phyloP scores from a whole-genome alignment of 306 rosid genomes.

The Quercus aquifolioides region DNA sequence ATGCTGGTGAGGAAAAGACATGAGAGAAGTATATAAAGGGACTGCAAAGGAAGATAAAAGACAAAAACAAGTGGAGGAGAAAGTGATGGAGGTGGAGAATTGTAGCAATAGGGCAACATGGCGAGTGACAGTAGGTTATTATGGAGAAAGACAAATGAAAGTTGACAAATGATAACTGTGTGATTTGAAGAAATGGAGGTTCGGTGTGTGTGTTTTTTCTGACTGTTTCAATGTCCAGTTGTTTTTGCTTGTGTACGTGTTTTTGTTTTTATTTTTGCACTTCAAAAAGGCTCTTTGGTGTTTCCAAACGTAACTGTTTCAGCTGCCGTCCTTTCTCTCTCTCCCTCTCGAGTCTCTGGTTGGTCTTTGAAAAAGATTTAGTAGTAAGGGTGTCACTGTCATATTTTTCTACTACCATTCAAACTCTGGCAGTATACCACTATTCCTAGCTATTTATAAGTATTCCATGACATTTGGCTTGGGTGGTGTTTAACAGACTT shows the following conservation, averaged over 20 bases:
- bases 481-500: too few species aligned
- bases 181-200: neutral
- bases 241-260: neutral
- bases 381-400: too few species aligned
- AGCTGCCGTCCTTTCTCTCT: constrained; percentile 26
- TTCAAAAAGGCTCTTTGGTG: constrained; percentile 8
- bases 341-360: neutral
- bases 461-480: too few species aligned
- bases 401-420: too few species aligned
- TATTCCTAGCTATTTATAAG: too few species aligned
- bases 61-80: constrained; percentile 18
- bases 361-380: neutral
- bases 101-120: constrained; percentile 46
- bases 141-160: constrained; percentile 27
- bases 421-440: too few species aligned
- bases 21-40: constrained; percentile 18
- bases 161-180: constrained; percentile 36
- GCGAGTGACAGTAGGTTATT: constrained; percentile 4
- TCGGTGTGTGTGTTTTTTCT: neutral
- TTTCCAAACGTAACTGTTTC: constrained; percentile 12
- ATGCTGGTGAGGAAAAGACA: constrained; percentile 39
- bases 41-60: constrained; percentile 10
- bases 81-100: constrained; percentile 6
- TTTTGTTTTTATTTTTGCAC: neutral
- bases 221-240: constrained; percentile 11